Evolutionary conservation across 129 eudicot species (phyloP).

Genomic region (Cynara cardunculus): DNA sequence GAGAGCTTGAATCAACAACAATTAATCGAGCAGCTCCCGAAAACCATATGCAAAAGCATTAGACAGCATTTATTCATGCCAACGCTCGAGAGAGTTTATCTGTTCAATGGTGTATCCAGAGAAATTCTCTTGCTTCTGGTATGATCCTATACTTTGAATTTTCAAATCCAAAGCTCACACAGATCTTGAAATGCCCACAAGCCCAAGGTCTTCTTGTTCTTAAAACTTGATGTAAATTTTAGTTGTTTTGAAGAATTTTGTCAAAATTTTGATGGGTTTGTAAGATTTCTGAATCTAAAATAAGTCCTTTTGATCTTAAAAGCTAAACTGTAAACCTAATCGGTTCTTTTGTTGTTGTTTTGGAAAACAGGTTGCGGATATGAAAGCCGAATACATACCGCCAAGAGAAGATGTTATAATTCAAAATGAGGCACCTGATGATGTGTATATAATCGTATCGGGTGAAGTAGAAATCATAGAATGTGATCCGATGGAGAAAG

Average conservation of each 20-base stretch:
- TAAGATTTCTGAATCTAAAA: neutral
- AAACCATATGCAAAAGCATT: conserved; percentile 76
- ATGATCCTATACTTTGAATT: conserved; percentile 16
- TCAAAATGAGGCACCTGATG: conserved; percentile 87
- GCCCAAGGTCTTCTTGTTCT: neutral
- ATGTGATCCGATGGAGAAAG: conserved; percentile 55
- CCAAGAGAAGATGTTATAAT: conserved; percentile 90
- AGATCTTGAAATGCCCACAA: neutral
- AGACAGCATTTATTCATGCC: conserved; percentile 79
- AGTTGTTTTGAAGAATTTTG: neutral
- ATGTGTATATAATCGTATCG: conserved; percentile 80
- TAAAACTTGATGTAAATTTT: neutral
- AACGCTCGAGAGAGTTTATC: conserved; percentile 62
- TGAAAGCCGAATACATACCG: conserved; percentile 89
- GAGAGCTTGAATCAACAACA: conserved; percentile 90
- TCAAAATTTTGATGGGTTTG: neutral
- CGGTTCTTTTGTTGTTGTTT: neutral
- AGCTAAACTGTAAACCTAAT: neutral
- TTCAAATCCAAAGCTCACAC: neutral
- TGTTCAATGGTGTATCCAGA: conserved; percentile 64
- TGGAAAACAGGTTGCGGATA: conserved; percentile 54
- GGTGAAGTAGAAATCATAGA: conserved; percentile 81
- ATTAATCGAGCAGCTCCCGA: conserved; percentile 81
- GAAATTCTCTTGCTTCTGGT: conserved; percentile 80
- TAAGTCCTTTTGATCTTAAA: neutral